Conservation (phyloP, 1,139 yeast genomes). For the Candida tropicalis region DNA sequence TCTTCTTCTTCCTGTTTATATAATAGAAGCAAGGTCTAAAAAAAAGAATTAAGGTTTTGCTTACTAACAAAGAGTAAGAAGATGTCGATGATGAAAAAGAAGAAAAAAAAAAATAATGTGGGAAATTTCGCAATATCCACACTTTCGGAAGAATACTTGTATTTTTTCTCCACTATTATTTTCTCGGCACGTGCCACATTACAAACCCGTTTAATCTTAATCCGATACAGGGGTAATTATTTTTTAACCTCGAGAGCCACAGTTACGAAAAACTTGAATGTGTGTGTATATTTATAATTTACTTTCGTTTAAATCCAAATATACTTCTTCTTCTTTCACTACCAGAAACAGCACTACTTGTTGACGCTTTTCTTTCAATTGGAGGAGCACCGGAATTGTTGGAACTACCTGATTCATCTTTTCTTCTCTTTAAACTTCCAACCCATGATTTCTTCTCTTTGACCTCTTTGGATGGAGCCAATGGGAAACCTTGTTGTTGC, state of each 20-base stretch:
- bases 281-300: background rate
- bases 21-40: background rate
- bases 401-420: constrained; percentile 25
- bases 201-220: too few species aligned
- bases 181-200: constrained; percentile 4
- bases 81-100: background rate
- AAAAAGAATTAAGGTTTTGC: background rate
- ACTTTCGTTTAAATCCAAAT: constrained; percentile 43
- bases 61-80: background rate
- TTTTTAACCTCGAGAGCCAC: too few species aligned
- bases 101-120: background rate
- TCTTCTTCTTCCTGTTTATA: too few species aligned
- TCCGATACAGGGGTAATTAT: too few species aligned
- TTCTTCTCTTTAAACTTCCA: constrained; percentile 42
- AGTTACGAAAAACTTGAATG: too few species aligned
- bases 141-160: background rate
- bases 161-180: too few species aligned
- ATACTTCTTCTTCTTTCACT: constrained; percentile 33
- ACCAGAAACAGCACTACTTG: constrained; percentile 13
- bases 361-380: constrained; percentile 20
- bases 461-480: constrained; percentile 13
- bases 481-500: constrained; percentile 1
- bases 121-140: constrained; percentile 5
- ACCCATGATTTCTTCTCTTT: constrained; percentile 48
- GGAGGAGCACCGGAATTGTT: constrained; percentile 10